A percentile compares a stretch with the other conserved stretches of the same genome.
Evolutionary conservation across 1,284 basidiomycete species (phyloP).

Genomic region (Sporisorium graminicola): DNA sequence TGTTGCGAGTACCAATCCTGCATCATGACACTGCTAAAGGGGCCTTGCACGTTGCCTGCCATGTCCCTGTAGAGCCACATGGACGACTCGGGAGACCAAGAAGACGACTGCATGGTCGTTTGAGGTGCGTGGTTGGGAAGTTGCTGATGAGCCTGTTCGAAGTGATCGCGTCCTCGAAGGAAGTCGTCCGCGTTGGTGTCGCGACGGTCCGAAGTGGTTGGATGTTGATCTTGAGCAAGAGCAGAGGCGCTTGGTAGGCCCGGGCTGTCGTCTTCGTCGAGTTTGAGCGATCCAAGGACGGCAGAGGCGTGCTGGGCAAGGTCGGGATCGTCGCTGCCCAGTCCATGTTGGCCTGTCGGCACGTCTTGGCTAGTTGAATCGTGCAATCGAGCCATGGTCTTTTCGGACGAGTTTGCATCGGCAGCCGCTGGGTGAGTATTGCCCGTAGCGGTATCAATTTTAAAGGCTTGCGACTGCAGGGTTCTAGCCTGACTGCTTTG

Average conservation of each 20-base stretch:
- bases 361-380: slow-evolving; percentile 1
- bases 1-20: slow-evolving; percentile 94
- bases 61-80: slow-evolving; percentile 95
- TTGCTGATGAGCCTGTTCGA: slow-evolving; percentile 27
- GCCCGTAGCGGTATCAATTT: slow-evolving; percentile 10
- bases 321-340: slow-evolving; percentile 42
- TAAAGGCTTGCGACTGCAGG: slow-evolving; percentile 7
- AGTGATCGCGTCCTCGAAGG: slow-evolving; percentile 23
- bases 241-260: slow-evolving; percentile 19
- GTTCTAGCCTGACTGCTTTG: slow-evolving; percentile 32
- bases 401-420: slow-evolving; percentile 8
- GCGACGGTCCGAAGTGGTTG: slow-evolving; percentile 5
- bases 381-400: neutral
- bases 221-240: slow-evolving; percentile 17
- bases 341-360: slow-evolving; percentile 7
- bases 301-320: slow-evolving; percentile 54
- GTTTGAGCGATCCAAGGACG: slow-evolving; percentile 51
- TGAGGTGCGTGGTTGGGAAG: slow-evolving; percentile 10
- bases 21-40: slow-evolving; percentile 90
- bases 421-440: neutral
- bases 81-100: slow-evolving; percentile 74
- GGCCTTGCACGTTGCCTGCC: slow-evolving; percentile 90
- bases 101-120: slow-evolving; percentile 19
- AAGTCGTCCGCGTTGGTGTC: slow-evolving; percentile 24
- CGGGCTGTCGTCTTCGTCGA: slow-evolving; percentile 55